Conservation (phyloP, 441 rosid genomes). For the Brassica balearica region DNA sequence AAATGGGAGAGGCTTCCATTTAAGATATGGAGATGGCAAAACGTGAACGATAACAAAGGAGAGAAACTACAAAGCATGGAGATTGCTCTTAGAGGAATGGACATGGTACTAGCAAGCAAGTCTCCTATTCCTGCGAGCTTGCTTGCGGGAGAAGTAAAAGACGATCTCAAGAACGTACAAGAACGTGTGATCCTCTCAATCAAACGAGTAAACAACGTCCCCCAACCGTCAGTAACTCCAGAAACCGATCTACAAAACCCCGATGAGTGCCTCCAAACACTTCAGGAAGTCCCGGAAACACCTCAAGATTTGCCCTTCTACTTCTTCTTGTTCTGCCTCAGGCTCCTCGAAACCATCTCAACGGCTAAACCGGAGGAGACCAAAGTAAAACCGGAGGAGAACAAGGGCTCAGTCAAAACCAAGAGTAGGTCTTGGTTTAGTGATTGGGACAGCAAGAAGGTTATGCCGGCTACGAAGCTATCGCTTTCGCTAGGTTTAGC, state of each 20-base stretch:
- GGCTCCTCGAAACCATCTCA: constrained; percentile 58
- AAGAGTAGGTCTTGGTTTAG: constrained; percentile 40
- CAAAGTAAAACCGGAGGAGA: constrained; percentile 40
- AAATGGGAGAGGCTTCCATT: constrained; percentile 58
- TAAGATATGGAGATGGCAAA: constrained; percentile 48
- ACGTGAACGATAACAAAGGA: constrained; percentile 50
- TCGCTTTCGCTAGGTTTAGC: constrained; percentile 77
- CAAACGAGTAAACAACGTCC: constrained; percentile 50
- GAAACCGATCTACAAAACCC: constrained; percentile 14
- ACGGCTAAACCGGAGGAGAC: constrained; percentile 44
- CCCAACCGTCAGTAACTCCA: constrained; percentile 56
- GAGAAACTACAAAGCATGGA: constrained; percentile 64
- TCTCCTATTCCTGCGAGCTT: constrained; percentile 49
- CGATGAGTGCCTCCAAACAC: constrained; percentile 50
- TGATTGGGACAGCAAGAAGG: constrained; percentile 46
- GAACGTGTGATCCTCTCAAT: constrained; percentile 52
- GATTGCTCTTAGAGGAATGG: constrained; percentile 76
- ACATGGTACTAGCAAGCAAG: constrained; percentile 59
- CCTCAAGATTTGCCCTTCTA: constrained; percentile 60
- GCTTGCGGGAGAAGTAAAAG: constrained; percentile 49
- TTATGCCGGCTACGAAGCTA: constrained; percentile 65
- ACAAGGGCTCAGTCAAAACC: constrained; percentile 26
- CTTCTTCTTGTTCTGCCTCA: constrained; percentile 82
- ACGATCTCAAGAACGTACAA: constrained; percentile 48
- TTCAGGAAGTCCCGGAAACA: constrained; percentile 52